A percentile compares a stretch with the other conserved stretches of the same genome.
phyloP scores from a whole-genome alignment of 2,329 filamentous ascomycete species.

The Fusarium heterosporum region DNA sequence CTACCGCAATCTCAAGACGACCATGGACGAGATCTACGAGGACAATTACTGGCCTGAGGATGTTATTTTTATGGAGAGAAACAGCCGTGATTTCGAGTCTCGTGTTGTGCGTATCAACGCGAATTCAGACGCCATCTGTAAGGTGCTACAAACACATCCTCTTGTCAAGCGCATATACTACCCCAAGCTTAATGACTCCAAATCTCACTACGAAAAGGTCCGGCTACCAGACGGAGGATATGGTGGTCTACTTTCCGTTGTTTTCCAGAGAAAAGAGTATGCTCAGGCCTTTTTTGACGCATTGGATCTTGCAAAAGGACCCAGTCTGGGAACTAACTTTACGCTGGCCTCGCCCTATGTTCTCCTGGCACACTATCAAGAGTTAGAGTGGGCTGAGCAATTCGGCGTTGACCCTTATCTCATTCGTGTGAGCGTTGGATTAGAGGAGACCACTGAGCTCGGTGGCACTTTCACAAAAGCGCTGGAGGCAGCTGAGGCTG shows the following conservation, averaged over 20 bases:
- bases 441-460: constrained; percentile 81
- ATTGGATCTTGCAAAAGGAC: constrained; percentile 90
- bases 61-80: constrained; percentile 92
- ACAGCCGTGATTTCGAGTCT: constrained; percentile 89
- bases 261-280: constrained; percentile 76
- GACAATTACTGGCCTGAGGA: constrained; percentile 97
- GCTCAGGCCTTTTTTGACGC: constrained; percentile 87
- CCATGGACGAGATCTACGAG: constrained; percentile 76
- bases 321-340: constrained; percentile 96
- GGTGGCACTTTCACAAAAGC: constrained; percentile 73
- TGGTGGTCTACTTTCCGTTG: constrained; percentile 87
- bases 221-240: constrained; percentile 82
- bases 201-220: constrained; percentile 81
- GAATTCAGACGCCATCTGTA: constrained; percentile 86
- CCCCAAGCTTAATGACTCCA: constrained; percentile 80
- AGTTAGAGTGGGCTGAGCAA: constrained; percentile 88
- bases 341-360: constrained; percentile 93
- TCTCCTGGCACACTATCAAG: constrained; percentile 88
- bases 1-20: constrained; percentile 75
- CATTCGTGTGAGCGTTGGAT: constrained; percentile 86
- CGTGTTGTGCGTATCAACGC: constrained; percentile 86
- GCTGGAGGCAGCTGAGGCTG: constrained; percentile 67
- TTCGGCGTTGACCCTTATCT: constrained; percentile 86
- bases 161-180: constrained; percentile 86
- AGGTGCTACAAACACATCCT: constrained; percentile 70